Evolutionary conservation across 768 basidiomycete genomes (phyloP), one percentile per base, ranked within the genome.

Genomic region (Lentinus tigrinus): DNA sequence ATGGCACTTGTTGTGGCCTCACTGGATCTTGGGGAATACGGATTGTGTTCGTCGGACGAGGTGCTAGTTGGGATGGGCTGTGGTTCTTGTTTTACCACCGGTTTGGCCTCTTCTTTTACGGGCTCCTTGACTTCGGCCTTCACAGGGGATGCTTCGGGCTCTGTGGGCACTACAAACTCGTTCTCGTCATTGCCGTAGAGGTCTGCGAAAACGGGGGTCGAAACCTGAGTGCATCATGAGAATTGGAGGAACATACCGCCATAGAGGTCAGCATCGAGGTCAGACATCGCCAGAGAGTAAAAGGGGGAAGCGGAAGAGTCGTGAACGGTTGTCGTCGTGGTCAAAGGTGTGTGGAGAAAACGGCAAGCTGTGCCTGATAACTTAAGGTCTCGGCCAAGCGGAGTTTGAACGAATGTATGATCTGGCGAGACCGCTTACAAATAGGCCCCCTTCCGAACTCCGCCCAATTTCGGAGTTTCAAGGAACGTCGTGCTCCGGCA

Each of bases 211-310:
- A n/a, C n/a, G 52, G 16, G n/a, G 24, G 44, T 14, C 3, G 37
- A 24, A 46, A 14, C 5, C 31, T 31, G 11, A 36, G 9, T 19
- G 40, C 9, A 23, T 10, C 17, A 54, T 31, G 59, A 52, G 36
- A 26, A 4, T 28, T 19, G 43, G 13, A 21, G 10, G 21, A 11
- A 46, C 43, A 23, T 24, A 91, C 93, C 93, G 67, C 91, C 91
- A 68, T 95, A 95, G 52, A 94, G 81, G 72, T 94, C 93, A 74
- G 89, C 89, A 72, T 93, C 90, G 72, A 91, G 87, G 76, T 91
- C 89, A 62, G 87, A 85, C 89, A 89, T 89, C 66, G 73, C 74
- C 59, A 42, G 16, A 26, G 28, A 31, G 17, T n/a, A 34, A 49
- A 17, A 17, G 34, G 72, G 87, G 84, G 75, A 87, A 86, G 61